A percentile compares a stretch with the other conserved stretches of the same genome.
Conservation (phyloP, 495 filamentous ascomycete genomes). For the Xylaria venustula region DNA sequence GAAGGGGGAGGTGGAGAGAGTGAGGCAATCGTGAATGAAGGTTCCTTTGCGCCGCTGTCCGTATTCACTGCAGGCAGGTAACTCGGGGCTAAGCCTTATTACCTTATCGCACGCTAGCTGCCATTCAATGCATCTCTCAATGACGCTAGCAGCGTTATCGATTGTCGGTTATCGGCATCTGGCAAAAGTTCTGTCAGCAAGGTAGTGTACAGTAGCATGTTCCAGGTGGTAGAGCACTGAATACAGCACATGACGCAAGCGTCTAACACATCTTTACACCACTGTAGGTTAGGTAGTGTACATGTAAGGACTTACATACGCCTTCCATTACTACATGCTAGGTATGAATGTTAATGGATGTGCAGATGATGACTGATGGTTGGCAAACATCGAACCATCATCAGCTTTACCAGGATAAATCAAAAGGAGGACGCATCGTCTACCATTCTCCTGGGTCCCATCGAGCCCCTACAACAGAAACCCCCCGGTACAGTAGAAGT, state of each 20-base stretch:
- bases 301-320: background rate
- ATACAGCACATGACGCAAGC: too few species aligned
- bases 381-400: too few species aligned
- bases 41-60: constrained; percentile 5
- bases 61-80: background rate
- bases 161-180: constrained; percentile 12
- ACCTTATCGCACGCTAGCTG: too few species aligned
- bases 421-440: background rate
- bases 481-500: too few species aligned
- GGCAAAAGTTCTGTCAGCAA: background rate
- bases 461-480: background rate
- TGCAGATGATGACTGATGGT: background rate
- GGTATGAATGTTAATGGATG: too few species aligned
- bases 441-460: constrained; percentile 1
- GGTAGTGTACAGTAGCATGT: background rate
- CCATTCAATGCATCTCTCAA: too few species aligned
- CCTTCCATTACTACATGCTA: background rate
- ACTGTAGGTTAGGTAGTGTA: background rate
- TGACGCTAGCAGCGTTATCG: background rate
- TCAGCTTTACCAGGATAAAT: background rate
- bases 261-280: too few species aligned
- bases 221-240: too few species aligned
- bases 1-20: constrained; percentile 5
- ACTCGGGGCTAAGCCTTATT: background rate
- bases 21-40: constrained; percentile 14